Conservation (phyloP, 139 green algal genomes). For the Microglena sp. region DNA sequence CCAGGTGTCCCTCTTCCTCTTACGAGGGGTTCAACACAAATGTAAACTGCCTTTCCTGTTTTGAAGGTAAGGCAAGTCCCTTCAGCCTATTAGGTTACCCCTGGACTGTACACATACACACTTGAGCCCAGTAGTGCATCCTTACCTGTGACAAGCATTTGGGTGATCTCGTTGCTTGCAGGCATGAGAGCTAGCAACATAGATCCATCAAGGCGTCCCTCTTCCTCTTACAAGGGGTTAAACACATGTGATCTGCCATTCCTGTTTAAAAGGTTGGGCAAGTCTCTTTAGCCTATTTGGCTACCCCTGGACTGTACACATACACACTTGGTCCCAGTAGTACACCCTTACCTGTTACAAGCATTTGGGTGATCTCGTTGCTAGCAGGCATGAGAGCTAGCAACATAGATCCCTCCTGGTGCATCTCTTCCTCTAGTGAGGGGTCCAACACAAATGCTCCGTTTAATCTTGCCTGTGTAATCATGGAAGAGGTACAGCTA, state of each 20-base stretch:
- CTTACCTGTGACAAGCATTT: neutral
- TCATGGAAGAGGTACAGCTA: too few species aligned
- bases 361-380: slow-evolving; percentile 30
- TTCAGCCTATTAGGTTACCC: too few species aligned
- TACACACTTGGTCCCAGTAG: too few species aligned
- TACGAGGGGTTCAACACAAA: slow-evolving; percentile 17
- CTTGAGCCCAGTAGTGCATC: too few species aligned
- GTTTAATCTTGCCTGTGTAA: too few species aligned
- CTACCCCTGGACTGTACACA: too few species aligned
- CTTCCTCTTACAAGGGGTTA: slow-evolving; percentile 47
- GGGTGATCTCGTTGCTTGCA: slow-evolving; percentile 27
- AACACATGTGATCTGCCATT: slow-evolving; percentile 42
- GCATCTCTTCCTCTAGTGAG: slow-evolving; percentile 26
- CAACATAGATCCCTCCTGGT: slow-evolving; percentile 35
- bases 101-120: too few species aligned
- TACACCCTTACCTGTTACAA: neutral
- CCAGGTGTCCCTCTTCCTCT: slow-evolving; percentile 34
- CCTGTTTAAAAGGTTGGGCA: too few species aligned
- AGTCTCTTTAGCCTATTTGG: too few species aligned
- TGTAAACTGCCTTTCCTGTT: too few species aligned
- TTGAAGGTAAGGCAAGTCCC: too few species aligned
- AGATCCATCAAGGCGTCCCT: slow-evolving; percentile 26
- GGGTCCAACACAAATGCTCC: slow-evolving; percentile 55
- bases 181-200: slow-evolving; percentile 48
- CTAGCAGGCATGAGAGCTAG: slow-evolving; percentile 41